Conservation (phyloP, 208 protist genomes). For the Trypanosomatidae sp. region DNA sequence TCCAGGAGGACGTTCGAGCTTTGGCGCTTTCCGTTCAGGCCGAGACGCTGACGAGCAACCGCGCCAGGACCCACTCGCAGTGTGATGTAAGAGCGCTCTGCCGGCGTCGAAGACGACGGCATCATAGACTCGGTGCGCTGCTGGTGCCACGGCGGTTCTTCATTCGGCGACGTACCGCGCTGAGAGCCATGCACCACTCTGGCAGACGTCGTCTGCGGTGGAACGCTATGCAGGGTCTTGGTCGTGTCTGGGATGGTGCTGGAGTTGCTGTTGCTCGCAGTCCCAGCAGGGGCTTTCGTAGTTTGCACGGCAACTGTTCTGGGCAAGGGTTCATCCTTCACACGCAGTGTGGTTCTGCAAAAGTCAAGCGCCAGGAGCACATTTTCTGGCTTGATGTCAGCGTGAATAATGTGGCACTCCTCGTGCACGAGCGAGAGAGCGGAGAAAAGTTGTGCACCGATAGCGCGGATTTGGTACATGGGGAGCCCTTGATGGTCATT, state of each 20-base stretch:
- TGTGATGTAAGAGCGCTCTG: constrained; percentile 24
- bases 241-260: not conserved
- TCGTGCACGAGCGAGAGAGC: constrained; percentile 92
- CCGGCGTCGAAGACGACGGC: not conserved
- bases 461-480: constrained; percentile 84
- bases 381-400: constrained; percentile 97
- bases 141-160: constrained; percentile 14
- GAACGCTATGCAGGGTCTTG: not conserved
- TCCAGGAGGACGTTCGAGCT: constrained; percentile 11
- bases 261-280: not conserved
- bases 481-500: constrained; percentile 76
- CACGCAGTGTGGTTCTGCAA: constrained; percentile 27
- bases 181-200: not conserved
- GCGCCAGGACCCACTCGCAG: constrained; percentile 11
- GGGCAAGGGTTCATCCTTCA: constrained; percentile 1
- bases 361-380: constrained; percentile 84
- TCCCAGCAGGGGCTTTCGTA: not conserved
- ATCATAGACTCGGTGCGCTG: constrained; percentile 13
- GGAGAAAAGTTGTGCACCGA: constrained; percentile 90
- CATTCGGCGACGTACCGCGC: not conserved
- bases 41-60: constrained; percentile 15
- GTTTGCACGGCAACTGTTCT: too few relatives aligned
- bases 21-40: constrained; percentile 1
- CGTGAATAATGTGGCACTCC: constrained; percentile 94
- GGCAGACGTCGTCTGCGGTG: not conserved